phyloP scores from a whole-genome alignment of 306 rosid genomes.

The Vicia faba region DNA sequence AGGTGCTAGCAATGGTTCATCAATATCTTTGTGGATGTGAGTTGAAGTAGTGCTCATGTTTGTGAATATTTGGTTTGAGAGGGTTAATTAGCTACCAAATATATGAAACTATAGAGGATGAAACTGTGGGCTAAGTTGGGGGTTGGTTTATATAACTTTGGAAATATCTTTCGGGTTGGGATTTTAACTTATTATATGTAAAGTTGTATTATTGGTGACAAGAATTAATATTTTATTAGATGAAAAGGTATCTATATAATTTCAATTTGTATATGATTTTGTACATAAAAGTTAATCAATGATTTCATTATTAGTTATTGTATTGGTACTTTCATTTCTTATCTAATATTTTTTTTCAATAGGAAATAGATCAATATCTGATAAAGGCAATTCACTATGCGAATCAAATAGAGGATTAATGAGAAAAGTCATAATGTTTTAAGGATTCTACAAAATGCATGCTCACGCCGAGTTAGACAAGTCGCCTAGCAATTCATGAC shows the following conservation, averaged over 20 bases:
- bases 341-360: too few species aligned
- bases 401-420: too few species aligned
- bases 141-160: background rate
- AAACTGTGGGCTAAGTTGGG: too few species aligned
- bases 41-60: background rate
- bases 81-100: background rate
- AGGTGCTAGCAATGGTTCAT: constrained; percentile 33
- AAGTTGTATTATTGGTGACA: background rate
- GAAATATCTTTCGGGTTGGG: background rate
- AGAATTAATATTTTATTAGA: background rate
- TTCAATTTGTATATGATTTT: background rate
- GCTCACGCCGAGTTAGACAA: too few species aligned
- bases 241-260: background rate
- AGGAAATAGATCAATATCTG: too few species aligned
- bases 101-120: background rate
- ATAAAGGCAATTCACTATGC: too few species aligned
- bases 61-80: background rate
- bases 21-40: background rate
- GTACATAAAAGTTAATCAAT: too few species aligned
- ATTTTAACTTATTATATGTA: background rate
- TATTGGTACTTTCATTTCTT: too few species aligned
- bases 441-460: too few species aligned
- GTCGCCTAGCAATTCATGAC: too few species aligned
- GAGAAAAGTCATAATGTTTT: too few species aligned
- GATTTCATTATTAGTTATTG: too few species aligned